These are phyloP conservation scores for Solanum chmielewskii DNA, from an alignment of 257 asterid species.

Conservation along the genomic window DNA sequence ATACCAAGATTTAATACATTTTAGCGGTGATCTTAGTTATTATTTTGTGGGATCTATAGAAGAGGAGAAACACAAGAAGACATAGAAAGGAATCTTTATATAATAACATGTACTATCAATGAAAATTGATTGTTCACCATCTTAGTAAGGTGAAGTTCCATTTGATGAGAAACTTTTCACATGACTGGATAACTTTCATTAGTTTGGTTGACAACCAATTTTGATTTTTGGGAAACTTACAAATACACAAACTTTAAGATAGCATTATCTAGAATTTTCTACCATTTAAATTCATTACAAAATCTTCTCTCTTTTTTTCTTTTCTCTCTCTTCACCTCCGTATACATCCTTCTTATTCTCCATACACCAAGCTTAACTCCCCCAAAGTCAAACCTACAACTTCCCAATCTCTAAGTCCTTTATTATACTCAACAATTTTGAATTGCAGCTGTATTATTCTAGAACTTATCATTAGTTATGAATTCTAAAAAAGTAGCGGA, in stretches of 20 bases:
- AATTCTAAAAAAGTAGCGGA: no score
- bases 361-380: background rate
- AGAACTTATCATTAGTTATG: background rate
- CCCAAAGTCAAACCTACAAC: background rate
- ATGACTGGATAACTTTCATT: background rate
- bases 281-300: background rate
- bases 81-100: background rate
- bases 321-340: background rate
- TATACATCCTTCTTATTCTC: background rate
- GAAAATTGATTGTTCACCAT: background rate
- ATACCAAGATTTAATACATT: no score
- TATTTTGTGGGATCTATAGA: no score
- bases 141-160: background rate
- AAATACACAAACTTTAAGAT: background rate
- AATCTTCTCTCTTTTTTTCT: background rate
- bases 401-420: no score
- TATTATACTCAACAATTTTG: background rate
- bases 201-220: background rate
- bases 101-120: background rate
- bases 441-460: background rate
- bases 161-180: background rate
- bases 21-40: background rate
- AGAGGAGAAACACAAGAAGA: background rate
- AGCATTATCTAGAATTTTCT: background rate
- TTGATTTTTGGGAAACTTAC: background rate